Evolutionary conservation across 202 grass and related monocot species (phyloP), one percentile per base, ranked within the genome.

Genomic region (Elaeis oleifera): DNA sequence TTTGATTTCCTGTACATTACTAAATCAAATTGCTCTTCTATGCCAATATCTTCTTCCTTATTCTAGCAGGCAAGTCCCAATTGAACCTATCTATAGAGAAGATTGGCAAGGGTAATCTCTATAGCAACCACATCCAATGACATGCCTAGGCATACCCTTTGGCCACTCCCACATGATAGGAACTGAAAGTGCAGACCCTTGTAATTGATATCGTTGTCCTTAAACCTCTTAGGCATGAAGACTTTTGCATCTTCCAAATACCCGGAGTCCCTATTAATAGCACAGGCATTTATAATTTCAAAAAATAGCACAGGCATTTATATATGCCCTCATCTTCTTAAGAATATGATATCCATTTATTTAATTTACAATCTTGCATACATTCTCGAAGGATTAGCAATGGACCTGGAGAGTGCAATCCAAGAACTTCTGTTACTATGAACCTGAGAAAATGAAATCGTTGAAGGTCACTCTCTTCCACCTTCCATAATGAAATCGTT

Each of bases 81-180:
- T 84, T 65, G 15, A 89, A 89, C 29, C 64, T 23, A 29, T 80
- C 20, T 20, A 20, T 20, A 83, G 27, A 88, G 70, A 20, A 88
- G 49, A 8, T 11, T 48, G 17, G 69, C 80, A 18, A 83, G 18
- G 0, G 60, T 19, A 11, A 83, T 73, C 76, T 80, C 76, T 68
- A 78, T 77, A 44, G 58, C 67, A 6, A 69, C 76, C 19, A 78
- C 68, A 1, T 68, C 77, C 36, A 80, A 83, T 51, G 76, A 62
- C 36, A 83, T 74, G 0, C 80, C 80, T 0, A 77, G 76, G 54
- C 85, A 83, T 58, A 88, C 83, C 65, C 80, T 66, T 0, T 65
- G 31, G 0, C 85, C 80, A 0, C 69, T 54, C 0, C 80, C 80
- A 4, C 83, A 88, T 5, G 72, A 76, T 5, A 87, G 19, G 21